These are phyloP conservation scores for Starmerella bombi DNA, from an alignment of 805 yeast species.

Conservation along the genomic window DNA sequence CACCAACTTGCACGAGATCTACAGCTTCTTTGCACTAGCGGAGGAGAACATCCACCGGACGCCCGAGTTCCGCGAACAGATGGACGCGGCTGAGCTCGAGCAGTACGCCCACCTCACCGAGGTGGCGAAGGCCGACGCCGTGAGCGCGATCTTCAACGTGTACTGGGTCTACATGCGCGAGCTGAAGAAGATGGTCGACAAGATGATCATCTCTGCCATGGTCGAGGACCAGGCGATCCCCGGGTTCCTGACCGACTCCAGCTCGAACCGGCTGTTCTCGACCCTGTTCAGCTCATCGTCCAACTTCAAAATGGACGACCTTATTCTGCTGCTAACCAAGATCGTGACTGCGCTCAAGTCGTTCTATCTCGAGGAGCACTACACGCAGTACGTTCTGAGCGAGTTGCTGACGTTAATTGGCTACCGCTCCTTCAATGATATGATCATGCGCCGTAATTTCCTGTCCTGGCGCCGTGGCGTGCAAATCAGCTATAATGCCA, in stretches of 20 bases:
- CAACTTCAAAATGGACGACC: slow-evolving; percentile 83
- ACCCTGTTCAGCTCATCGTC: slow-evolving; percentile 34
- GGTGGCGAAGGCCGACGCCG: slow-evolving; percentile 87
- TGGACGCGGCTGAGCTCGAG: slow-evolving; percentile 80
- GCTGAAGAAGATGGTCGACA: slow-evolving; percentile 78
- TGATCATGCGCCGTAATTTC: slow-evolving; percentile 87
- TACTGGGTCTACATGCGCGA: slow-evolving; percentile 96
- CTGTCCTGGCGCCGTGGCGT: slow-evolving; percentile 96
- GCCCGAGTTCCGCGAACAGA: slow-evolving; percentile 62
- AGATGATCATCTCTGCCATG: slow-evolving; percentile 89
- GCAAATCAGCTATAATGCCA: slow-evolving; percentile 90
- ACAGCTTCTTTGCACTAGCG: slow-evolving; percentile 88
- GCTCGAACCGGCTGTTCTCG: slow-evolving; percentile 61
- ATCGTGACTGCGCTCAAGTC: slow-evolving; percentile 89
- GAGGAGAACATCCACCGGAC: slow-evolving; percentile 81
- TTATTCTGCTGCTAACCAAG: slow-evolving; percentile 73
- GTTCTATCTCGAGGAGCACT: slow-evolving; percentile 73
- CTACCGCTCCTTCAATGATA: slow-evolving; percentile 86
- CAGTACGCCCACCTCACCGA: slow-evolving; percentile 81
- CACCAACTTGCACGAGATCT: slow-evolving; percentile 87
- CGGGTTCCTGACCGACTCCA: slow-evolving; percentile 83
- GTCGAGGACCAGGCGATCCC: slow-evolving; percentile 90
- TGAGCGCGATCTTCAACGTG: slow-evolving; percentile 80
- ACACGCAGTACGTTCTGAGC: slow-evolving; percentile 67
- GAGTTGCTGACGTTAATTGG: slow-evolving; percentile 79